phyloP scores from a whole-genome alignment of 1,284 basidiomycete species.

The Sporisorium iseilematis-ciliati region DNA sequence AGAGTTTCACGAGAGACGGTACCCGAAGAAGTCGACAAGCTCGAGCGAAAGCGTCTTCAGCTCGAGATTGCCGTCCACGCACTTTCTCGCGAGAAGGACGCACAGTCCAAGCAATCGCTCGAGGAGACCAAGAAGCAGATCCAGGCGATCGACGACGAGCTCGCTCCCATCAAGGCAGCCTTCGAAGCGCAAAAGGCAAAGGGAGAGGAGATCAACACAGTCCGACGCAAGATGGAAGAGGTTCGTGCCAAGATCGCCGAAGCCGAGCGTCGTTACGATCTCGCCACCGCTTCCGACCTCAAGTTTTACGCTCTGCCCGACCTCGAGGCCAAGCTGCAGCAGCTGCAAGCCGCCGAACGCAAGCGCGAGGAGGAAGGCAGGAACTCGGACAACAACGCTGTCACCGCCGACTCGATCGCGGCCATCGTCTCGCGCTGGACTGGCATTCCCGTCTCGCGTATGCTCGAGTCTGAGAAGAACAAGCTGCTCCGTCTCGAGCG shows the following conservation, averaged over 20 bases:
- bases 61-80: constrained; percentile 97
- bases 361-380: constrained; percentile 69
- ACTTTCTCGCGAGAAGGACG: constrained; percentile 83
- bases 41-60: constrained; percentile 92
- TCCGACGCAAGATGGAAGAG: constrained; percentile 89
- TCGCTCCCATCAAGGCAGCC: constrained; percentile 86
- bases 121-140: constrained; percentile 82
- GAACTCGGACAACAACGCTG: constrained; percentile 56
- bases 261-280: constrained; percentile 83
- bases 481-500: constrained; percentile 66
- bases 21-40: constrained; percentile 92
- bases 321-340: constrained; percentile 79
- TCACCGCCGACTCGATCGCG: constrained; percentile 72
- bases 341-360: constrained; percentile 73
- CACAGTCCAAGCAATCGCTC: constrained; percentile 89
- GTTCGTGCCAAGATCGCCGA: constrained; percentile 92
- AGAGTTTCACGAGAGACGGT: constrained; percentile 81
- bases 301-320: constrained; percentile 92
- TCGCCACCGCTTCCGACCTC: constrained; percentile 78
- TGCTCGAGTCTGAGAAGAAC: constrained; percentile 67
- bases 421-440: constrained; percentile 74
- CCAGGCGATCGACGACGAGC: constrained; percentile 86
- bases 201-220: constrained; percentile 84
- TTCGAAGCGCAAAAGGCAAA: constrained; percentile 91
- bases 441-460: constrained; percentile 70